These are phyloP conservation scores for Malassezia arunalokei DNA, from an alignment of 1,284 basidiomycete species.

Conservation along the genomic window DNA sequence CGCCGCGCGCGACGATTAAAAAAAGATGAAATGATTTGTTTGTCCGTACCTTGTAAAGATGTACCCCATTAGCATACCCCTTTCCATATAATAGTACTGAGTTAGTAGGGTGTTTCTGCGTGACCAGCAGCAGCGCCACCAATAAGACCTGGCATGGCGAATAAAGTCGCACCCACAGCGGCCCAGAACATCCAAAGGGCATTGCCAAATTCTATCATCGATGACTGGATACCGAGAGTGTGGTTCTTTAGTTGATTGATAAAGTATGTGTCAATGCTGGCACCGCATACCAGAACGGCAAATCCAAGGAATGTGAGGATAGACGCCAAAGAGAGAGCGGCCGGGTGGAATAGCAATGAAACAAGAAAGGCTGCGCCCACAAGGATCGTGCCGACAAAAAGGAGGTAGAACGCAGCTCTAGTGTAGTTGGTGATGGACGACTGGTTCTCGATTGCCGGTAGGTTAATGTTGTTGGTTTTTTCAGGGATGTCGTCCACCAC, in stretches of 20 bases:
- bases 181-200: conserved; percentile 41
- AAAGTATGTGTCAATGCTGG: conserved; percentile 37
- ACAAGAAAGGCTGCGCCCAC: conserved; percentile 33
- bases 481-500: neutral
- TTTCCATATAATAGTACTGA: too few relatives aligned
- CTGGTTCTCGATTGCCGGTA: neutral
- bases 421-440: neutral
- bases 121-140: neutral
- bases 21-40: too few relatives aligned
- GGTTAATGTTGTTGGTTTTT: neutral
- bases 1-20: too few relatives aligned
- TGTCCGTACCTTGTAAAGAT: too few relatives aligned
- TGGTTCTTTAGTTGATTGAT: conserved; percentile 21
- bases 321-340: conserved; percentile 32
- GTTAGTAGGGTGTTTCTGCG: too few relatives aligned
- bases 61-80: too few relatives aligned
- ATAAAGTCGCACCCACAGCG: conserved; percentile 22
- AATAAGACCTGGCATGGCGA: conserved; percentile 20
- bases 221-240: conserved; percentile 12
- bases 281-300: conserved; percentile 26
- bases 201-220: conserved; percentile 27
- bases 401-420: conserved; percentile 32
- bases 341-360: conserved; percentile 29
- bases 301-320: conserved; percentile 32
- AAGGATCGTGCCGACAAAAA: conserved; percentile 39